Evolutionary conservation across 2,329 filamentous ascomycete species (phyloP), one percentile per base, ranked within the genome.

Genomic region (Cryphonectria japonica): DNA sequence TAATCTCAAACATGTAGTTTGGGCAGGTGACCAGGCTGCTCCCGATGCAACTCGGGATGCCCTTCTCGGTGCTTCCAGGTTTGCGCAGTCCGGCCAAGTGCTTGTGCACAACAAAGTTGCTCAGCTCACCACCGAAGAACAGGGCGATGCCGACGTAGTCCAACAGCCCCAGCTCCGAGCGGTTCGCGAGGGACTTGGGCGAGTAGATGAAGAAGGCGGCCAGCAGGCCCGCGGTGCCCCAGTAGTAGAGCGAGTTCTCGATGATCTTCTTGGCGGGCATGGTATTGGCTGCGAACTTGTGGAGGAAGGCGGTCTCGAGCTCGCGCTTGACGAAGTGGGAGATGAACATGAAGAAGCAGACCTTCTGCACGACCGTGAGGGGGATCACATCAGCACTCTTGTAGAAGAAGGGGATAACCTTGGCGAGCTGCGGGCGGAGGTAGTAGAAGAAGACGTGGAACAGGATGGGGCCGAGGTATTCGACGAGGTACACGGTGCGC

Each of bases 161-260:
- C 60, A 95, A 77, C 29, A 80, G 74, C 3, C 83, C 82, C 68
- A 82, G 75, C 65, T 83, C 78, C 29, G 84, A 82, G 22, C 82
- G 83, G 39, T 92, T 90, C 1, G 94, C 88, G 22, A 89, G 85
- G 5, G 92, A 91, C 74, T 84, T 87, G 7, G 95, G 95, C 14
- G 88, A 86, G 84, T 98, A 98, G 77, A 96, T 88, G 85, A 92
- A 95, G 83, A 92, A 92, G 61, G 93, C 93, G 77, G 95, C 90
- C 77, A 96, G 88, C 37, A 94, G 79, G 65, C 96, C 96, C 5
- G 92, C 91, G 69, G 95, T 82, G 46, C 91, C 78, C 96, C 96
- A 99, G 88, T 99, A 99, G 85, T 98, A 95, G 75, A 88, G 89
- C 75, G 91, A 94, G 87, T 99, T 99, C 83, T 95, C 96, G 88